Conservation (phyloP, 2,329 filamentous ascomycete species). For the Xylariaceae sp. region DNA sequence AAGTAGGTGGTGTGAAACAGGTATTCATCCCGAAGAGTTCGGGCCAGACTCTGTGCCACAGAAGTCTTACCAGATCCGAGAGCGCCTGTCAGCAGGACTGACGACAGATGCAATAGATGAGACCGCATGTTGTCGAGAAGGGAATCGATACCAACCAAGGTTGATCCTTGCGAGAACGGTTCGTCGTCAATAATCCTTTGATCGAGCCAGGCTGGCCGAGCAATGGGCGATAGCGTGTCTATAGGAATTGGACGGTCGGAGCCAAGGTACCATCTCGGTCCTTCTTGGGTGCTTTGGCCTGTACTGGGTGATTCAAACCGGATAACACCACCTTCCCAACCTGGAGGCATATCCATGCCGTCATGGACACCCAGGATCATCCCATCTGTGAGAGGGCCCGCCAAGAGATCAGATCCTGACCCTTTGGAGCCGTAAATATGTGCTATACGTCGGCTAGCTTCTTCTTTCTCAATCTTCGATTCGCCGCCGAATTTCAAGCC, state of each 20-base stretch:
- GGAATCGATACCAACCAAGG: slow-evolving; percentile 78
- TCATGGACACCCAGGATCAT: slow-evolving; percentile 62
- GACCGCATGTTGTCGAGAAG: slow-evolving; percentile 67
- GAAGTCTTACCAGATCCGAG: slow-evolving; percentile 87
- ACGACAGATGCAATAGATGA: slow-evolving; percentile 79
- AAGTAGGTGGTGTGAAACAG: slow-evolving; percentile 84
- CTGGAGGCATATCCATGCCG: slow-evolving; percentile 47
- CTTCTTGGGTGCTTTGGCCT: slow-evolving; percentile 59
- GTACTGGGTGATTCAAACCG: slow-evolving; percentile 33
- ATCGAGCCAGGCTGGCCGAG: slow-evolving; percentile 54
- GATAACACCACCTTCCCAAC: slow-evolving; percentile 80
- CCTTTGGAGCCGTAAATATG: slow-evolving; percentile 60
- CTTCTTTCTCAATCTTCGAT: slow-evolving; percentile 75
- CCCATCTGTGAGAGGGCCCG: slow-evolving; percentile 85
- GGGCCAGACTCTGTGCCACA: slow-evolving; percentile 69
- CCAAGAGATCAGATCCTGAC: slow-evolving; percentile 56
- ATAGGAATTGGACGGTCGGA: slow-evolving; percentile 68
- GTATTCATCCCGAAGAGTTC: slow-evolving; percentile 63
- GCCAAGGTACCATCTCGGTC: slow-evolving; percentile 66
- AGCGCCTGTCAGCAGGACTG: slow-evolving; percentile 81
- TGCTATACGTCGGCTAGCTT: slow-evolving; percentile 64
- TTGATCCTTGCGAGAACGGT: slow-evolving; percentile 46
- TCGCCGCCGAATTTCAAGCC: slow-evolving; percentile 84
- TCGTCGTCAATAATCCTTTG: slow-evolving; percentile 46
- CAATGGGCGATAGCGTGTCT: slow-evolving; percentile 69